These are phyloP conservation scores for Phylloporus sp. DNA, from an alignment of 768 basidiomycete species.

Conservation along the genomic window DNA sequence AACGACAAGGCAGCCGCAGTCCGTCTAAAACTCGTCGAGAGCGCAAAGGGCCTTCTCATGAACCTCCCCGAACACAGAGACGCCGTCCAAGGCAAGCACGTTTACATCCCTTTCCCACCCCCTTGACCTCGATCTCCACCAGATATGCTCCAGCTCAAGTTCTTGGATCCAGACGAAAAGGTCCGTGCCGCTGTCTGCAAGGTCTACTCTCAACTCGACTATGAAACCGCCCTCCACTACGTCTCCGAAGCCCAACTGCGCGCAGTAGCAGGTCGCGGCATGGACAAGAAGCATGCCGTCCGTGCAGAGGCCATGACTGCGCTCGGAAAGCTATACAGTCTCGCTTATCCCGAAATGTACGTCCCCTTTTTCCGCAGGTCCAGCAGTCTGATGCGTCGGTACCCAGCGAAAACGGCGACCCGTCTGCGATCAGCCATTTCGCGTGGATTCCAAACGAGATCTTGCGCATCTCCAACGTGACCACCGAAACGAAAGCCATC, in stretches of 20 bases:
- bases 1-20: constrained; percentile 71
- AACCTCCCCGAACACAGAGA: constrained; percentile 64
- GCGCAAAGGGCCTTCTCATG: constrained; percentile 52
- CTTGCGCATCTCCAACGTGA: constrained; percentile 49
- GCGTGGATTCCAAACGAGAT: constrained; percentile 88
- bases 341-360: constrained; percentile 88
- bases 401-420: constrained; percentile 72
- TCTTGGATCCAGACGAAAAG: constrained; percentile 87
- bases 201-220: constrained; percentile 79
- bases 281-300: constrained; percentile 78
- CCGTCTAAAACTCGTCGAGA: constrained; percentile 75
- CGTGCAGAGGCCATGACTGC: constrained; percentile 73
- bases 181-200: constrained; percentile 83
- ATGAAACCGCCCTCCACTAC: constrained; percentile 84
- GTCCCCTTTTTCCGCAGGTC: constrained; percentile 23
- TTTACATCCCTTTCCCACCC: too few relatives aligned
- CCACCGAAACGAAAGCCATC: constrained; percentile 54
- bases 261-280: constrained; percentile 60
- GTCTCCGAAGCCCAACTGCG: constrained; percentile 60
- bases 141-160: constrained; percentile 60
- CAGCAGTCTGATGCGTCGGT: neutral
- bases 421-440: constrained; percentile 70
- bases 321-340: constrained; percentile 70
- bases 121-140: constrained; percentile 5
- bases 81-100: constrained; percentile 69